phyloP scores from a whole-genome alignment of 2,329 filamentous ascomycete genomes.

The Pyricularia sp. region DNA sequence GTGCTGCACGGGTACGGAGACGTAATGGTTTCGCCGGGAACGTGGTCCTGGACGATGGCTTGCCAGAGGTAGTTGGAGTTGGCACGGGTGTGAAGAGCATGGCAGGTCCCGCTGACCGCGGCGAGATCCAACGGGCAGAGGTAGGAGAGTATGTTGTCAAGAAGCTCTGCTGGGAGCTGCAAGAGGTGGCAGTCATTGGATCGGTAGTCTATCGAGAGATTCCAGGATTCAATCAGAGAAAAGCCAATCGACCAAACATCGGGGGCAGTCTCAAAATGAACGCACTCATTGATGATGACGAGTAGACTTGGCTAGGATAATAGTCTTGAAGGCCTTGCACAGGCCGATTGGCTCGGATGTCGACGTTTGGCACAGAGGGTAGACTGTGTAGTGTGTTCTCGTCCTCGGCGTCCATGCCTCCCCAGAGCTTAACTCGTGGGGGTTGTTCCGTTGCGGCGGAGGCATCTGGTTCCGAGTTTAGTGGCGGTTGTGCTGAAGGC shows the following conservation, averaged over 20 bases:
- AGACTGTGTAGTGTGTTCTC: slow-evolving; percentile 20
- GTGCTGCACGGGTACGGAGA: slow-evolving; percentile 44
- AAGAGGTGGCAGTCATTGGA: neutral
- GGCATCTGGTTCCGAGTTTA: neutral
- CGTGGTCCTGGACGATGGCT: slow-evolving; percentile 51
- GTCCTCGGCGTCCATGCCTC: slow-evolving; percentile 22
- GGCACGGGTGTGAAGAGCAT: slow-evolving; percentile 42
- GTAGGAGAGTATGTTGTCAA: slow-evolving; percentile 56
- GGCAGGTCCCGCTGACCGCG: slow-evolving; percentile 47
- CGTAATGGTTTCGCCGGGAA: slow-evolving; percentile 42
- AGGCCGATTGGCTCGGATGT: slow-evolving; percentile 10
- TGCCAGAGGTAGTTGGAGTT: slow-evolving; percentile 61
- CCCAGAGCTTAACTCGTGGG: slow-evolving; percentile 5
- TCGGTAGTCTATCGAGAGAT: neutral
- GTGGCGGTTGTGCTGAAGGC: neutral
- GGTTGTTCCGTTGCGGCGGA: neutral
- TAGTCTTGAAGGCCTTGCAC: slow-evolving; percentile 7
- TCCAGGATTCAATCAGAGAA: neutral
- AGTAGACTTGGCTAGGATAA: slow-evolving; percentile 5
- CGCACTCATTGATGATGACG: neutral
- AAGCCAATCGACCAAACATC: neutral
- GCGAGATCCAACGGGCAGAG: slow-evolving; percentile 53
- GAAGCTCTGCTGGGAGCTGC: slow-evolving; percentile 58
- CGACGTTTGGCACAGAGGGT: slow-evolving; percentile 14
- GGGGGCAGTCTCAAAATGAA: neutral